Evolutionary conservation across 805 yeast genomes (phyloP).

Genomic region (Starmerella vitae): DNA sequence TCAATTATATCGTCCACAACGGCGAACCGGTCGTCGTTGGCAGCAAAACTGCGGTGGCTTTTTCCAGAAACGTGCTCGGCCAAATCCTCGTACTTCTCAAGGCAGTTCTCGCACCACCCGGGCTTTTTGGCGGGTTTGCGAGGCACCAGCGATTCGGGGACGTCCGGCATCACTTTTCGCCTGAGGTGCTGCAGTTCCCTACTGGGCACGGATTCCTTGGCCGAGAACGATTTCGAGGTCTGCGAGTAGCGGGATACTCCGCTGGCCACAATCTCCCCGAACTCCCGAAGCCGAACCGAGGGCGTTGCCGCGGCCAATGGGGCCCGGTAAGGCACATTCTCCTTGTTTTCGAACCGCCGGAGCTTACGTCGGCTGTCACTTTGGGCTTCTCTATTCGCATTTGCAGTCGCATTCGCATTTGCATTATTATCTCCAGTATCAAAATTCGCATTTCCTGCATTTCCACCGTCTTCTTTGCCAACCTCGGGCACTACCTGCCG

Average conservation of each 20-base stretch:
- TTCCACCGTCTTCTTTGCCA: background rate
- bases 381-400: background rate
- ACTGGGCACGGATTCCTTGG: slow-evolving; percentile 26
- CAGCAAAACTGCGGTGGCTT: slow-evolving; percentile 69
- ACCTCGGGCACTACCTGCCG: background rate
- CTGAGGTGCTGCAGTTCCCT: slow-evolving; percentile 33
- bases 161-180: slow-evolving; percentile 26
- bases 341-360: no score
- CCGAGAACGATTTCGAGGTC: slow-evolving; percentile 27
- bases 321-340: background rate
- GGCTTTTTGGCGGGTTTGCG: slow-evolving; percentile 28
- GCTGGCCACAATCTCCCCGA: slow-evolving; percentile 48
- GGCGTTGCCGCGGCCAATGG: slow-evolving; percentile 10
- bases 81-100: slow-evolving; percentile 66
- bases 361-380: background rate
- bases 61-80: slow-evolving; percentile 58
- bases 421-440: background rate
- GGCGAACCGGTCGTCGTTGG: slow-evolving; percentile 51
- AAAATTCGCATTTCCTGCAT: background rate
- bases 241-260: slow-evolving; percentile 39
- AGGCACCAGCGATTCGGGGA: background rate
- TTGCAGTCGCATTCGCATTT: background rate
- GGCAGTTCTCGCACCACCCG: slow-evolving; percentile 91
- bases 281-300: slow-evolving; percentile 19
- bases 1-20: slow-evolving; percentile 64